Percentiles rank a stretch among this genome's conserved stretches.
phyloP scores from a whole-genome alignment of 2,329 filamentous ascomycete species.

The Ascochyta fabae region DNA sequence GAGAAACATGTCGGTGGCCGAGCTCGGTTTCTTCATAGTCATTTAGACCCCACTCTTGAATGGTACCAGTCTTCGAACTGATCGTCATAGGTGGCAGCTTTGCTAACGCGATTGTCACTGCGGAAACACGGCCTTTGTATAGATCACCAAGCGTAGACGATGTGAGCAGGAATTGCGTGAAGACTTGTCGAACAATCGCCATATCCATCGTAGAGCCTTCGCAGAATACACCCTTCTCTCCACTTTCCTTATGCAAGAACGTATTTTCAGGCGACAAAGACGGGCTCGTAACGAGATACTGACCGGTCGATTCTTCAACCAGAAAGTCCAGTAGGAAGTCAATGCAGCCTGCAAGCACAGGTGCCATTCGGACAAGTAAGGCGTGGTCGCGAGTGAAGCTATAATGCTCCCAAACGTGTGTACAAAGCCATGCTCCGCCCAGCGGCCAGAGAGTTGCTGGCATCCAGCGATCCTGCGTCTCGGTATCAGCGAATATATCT shows the following conservation, averaged over 20 bases:
- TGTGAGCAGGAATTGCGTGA: conserved; percentile 40
- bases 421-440: conserved; percentile 37
- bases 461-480: conserved; percentile 30
- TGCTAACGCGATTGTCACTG: conserved; percentile 11
- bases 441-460: conserved; percentile 36
- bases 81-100: conserved; percentile 26
- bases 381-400: conserved; percentile 26
- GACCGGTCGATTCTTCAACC: conserved; percentile 31
- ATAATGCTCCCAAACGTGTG: conserved; percentile 33
- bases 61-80: conserved; percentile 38
- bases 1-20: conserved; percentile 60
- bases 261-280: conserved; percentile 51
- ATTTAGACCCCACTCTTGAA: conserved; percentile 32
- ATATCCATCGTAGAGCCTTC: conserved; percentile 55
- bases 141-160: not conserved
- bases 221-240: conserved; percentile 28
- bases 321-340: conserved; percentile 52
- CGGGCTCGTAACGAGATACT: conserved; percentile 44
- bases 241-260: conserved; percentile 32
- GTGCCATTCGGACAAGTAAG: conserved; percentile 24
- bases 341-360: conserved; percentile 45
- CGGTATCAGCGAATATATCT: conserved; percentile 37
- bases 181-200: conserved; percentile 52
- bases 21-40: conserved; percentile 53
- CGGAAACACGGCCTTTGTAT: not conserved